Base-by-base conservation (phyloP, 495 filamentous ascomycete genomes). In the Pseudomonodictys pantanalensis region DNA sequence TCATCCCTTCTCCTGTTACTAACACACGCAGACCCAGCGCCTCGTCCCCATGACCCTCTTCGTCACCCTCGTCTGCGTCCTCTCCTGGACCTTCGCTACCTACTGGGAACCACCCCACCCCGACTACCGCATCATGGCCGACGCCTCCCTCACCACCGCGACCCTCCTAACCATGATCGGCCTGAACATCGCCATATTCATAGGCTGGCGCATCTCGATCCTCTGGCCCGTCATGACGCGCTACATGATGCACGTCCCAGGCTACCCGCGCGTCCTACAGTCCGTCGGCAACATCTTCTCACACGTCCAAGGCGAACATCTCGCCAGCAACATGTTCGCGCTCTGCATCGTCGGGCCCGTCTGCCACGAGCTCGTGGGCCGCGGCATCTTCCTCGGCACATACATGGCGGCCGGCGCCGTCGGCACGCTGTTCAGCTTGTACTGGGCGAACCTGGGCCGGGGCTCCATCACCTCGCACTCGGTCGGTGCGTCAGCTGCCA, bases 291-390 rank as follows among this genome's bases (percentile, higher is more conserved):
- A 81, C 64, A 73, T 81, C 33, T 95, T 96, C 74, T 91, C 88
- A 32, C 93, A 98, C 68, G 87, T 93, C 56, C 68, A 70, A 0
- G 52, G 84, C 45, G 55, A 56, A 22, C 93, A 98, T 74, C 69
- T 93, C 2, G 63, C 70, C 3, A 59, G 75, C n/a, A 97, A 97
- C 66, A 88, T 92, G 83, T 58, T 77, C 18, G 68, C 79, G 24
- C 66, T 89, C 43, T 84, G 78, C 72, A 64, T 82, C 32, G 73
- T 86, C 60, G 86, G 86, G 10, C 76, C 35, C 9, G 60, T 58
- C 79, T 80, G 93, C 12, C 89, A 96, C 75, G 91, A 96, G 65
- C 86, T 96, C 52, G 80, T 97, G 51, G 92, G 91, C 38, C 82
- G 92, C 18, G 91, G 86, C 35, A 82, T 85, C 58, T 96, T 97